Evolutionary conservation across 345 rosid genomes (phyloP).

Genomic region (Reutealis trisperma): DNA sequence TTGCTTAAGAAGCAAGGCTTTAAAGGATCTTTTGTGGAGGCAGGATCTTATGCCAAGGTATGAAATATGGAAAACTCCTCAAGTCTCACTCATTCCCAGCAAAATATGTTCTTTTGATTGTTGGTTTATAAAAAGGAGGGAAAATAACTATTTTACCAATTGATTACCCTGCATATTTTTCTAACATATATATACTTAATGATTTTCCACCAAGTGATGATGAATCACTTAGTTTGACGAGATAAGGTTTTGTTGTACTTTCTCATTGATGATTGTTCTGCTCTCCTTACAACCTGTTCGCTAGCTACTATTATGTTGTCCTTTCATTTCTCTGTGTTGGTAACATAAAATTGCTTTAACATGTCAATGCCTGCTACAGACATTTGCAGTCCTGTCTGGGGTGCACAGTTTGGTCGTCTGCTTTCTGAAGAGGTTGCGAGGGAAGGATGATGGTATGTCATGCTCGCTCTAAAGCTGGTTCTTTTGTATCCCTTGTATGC

Average conservation of each 20-base stretch:
- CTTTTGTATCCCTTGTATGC: not conserved
- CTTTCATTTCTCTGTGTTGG: not conserved
- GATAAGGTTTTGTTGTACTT: not conserved
- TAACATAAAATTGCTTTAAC: not conserved
- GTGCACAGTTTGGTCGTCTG: constrained; percentile 77
- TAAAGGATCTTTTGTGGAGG: constrained; percentile 75
- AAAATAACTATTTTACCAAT: not conserved
- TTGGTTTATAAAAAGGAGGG: not conserved
- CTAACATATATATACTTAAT: not conserved
- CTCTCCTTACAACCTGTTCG: not conserved
- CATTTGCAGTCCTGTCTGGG: constrained; percentile 70
- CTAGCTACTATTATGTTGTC: not conserved
- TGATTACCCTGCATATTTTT: not conserved
- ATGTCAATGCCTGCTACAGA: constrained; percentile 33
- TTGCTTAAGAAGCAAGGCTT: constrained; percentile 78
- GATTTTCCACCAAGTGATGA: not conserved
- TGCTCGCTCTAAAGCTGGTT: not conserved
- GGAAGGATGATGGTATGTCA: constrained; percentile 89
- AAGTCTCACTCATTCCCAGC: too few species aligned
- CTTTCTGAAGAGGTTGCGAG: constrained; percentile 69
- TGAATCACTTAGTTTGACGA: too few species aligned
- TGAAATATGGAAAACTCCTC: not conserved
- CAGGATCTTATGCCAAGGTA: constrained; percentile 93
- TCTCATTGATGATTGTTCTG: not conserved
- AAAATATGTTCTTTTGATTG: not conserved